Conservation (phyloP, 176 grass and related monocot genomes). For the Guadua angustifolia region DNA sequence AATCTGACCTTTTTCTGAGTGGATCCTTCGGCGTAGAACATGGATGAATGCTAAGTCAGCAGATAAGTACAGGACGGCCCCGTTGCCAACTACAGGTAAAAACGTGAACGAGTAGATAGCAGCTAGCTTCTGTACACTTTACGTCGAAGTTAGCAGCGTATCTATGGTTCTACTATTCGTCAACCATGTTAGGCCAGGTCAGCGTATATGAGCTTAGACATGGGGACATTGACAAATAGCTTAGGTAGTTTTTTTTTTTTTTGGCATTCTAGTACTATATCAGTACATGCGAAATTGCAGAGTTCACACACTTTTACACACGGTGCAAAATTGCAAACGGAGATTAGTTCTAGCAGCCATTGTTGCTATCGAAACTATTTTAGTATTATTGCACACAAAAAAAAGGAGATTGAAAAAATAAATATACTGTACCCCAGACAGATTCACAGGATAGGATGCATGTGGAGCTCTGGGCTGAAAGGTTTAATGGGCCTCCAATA, state of each 20-base stretch:
- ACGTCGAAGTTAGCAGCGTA: neutral
- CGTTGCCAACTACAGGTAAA: constrained; percentile 8
- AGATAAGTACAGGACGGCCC: neutral
- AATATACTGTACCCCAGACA: no score
- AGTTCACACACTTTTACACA: neutral
- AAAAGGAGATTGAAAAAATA: no score
- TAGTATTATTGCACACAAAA: no score
- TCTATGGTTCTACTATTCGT: neutral
- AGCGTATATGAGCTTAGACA: neutral
- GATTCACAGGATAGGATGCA: no score
- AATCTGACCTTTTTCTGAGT: neutral
- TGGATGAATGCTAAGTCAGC: neutral
- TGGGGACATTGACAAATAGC: neutral
- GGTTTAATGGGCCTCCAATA: no score
- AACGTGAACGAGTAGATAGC: constrained; percentile 3
- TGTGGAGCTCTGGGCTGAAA: no score
- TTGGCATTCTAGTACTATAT: neutral
- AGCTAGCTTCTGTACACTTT: neutral
- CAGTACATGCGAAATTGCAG: neutral
- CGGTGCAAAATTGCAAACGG: neutral
- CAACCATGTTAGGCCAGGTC: neutral
- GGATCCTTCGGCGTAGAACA: neutral
- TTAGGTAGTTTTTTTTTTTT: neutral
- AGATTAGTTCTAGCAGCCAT: no score
- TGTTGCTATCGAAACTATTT: no score